phyloP scores from a whole-genome alignment of 306 rosid genomes.

The Medicago arabica region DNA sequence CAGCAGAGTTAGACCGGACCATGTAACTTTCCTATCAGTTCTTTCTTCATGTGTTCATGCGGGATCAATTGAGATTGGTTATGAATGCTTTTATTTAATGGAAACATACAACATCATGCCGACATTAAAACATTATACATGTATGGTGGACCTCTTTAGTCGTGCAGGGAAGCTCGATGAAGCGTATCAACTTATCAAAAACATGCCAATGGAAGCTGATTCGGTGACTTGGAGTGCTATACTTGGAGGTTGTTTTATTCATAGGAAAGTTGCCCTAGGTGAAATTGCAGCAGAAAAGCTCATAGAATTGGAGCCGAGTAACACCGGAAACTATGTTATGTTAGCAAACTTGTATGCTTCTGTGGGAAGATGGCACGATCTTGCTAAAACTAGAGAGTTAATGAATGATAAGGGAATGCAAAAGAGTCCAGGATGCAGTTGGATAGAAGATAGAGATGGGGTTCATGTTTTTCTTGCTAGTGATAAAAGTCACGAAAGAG shows the following conservation, averaged over 20 bases:
- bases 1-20: conserved; percentile 54
- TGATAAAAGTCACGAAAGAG: conserved; percentile 53
- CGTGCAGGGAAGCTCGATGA: conserved; percentile 54
- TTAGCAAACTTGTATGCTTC: conserved; percentile 63
- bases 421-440: conserved; percentile 66
- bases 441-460: conserved; percentile 68
- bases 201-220: conserved; percentile 63
- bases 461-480: conserved; percentile 60
- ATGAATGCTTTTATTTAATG: conserved; percentile 59
- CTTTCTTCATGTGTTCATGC: conserved; percentile 63
- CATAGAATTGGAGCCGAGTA: conserved; percentile 58
- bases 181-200: conserved; percentile 51
- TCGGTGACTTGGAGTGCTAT: conserved; percentile 61
- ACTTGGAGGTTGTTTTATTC: conserved; percentile 64
- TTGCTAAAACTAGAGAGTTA: conserved; percentile 55
- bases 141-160: conserved; percentile 68
- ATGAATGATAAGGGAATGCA: conserved; percentile 48
- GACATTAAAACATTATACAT: conserved; percentile 65
- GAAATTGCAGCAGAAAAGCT: conserved; percentile 61
- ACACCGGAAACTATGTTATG: conserved; percentile 56
- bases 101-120: conserved; percentile 48
- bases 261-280: conserved; percentile 49
- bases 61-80: conserved; percentile 54
- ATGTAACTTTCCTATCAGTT: conserved; percentile 40
- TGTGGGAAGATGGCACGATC: conserved; percentile 53